Percentiles rank a stretch among this genome's conserved stretches.
phyloP scores from a whole-genome alignment of 352 stramenopile genomes.

The Phytophthora gonapodyides region DNA sequence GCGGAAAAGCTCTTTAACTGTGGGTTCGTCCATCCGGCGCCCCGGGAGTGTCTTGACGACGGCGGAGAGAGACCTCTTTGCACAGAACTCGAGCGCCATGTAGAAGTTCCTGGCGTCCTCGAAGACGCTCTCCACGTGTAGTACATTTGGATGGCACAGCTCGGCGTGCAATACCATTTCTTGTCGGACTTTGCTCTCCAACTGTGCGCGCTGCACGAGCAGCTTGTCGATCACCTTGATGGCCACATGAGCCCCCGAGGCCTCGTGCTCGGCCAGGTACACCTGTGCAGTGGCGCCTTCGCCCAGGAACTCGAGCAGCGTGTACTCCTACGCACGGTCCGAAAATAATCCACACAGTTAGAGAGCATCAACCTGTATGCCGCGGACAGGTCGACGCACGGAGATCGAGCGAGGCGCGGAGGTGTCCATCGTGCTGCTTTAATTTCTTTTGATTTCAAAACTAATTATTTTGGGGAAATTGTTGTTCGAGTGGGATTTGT shows the following conservation, averaged over 20 bases:
- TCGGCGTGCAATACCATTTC: conserved; percentile 74
- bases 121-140: conserved; percentile 68
- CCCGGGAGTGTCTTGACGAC: conserved; percentile 43
- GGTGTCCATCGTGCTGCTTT: background rate
- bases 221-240: conserved; percentile 89
- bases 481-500: no score
- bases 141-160: conserved; percentile 57
- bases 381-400: conserved; percentile 10
- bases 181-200: conserved; percentile 65
- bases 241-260: conserved; percentile 45
- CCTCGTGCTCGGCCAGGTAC: conserved; percentile 63
- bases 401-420: conserved; percentile 24
- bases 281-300: conserved; percentile 79
- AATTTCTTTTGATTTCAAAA: no score
- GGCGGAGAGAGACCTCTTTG: conserved; percentile 49
- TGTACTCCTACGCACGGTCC: conserved; percentile 48
- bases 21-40: conserved; percentile 48
- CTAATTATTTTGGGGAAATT: no score
- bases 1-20: conserved; percentile 55
- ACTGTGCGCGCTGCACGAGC: conserved; percentile 55
- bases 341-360: conserved; percentile 8
- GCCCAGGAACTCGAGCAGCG: conserved; percentile 73
- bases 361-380: background rate
- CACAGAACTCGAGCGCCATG: conserved; percentile 73
- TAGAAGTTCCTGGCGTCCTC: conserved; percentile 82